A percentile compares a stretch with the other conserved stretches of the same genome.
These are phyloP conservation scores for Asterophora parasitica DNA, from an alignment of 768 basidiomycete genomes.

Conservation along the genomic window DNA sequence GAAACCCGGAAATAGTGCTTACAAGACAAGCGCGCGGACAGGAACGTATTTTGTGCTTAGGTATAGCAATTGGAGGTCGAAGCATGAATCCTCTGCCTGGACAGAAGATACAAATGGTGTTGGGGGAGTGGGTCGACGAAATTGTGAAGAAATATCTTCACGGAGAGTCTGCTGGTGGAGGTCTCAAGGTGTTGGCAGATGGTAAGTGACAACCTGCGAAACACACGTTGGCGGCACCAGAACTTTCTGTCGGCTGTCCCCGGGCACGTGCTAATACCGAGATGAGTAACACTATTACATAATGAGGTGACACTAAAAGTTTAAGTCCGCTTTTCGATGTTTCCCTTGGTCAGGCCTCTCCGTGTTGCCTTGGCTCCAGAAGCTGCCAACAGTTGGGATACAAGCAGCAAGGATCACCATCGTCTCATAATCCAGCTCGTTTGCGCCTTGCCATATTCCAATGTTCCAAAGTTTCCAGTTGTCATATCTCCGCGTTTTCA, in stretches of 20 bases:
- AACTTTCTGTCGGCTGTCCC: constrained; percentile 16
- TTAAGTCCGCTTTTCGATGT: too few species aligned
- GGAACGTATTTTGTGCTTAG: constrained; percentile 58
- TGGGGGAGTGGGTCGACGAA: constrained; percentile 50
- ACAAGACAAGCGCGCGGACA: constrained; percentile 50
- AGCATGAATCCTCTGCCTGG: constrained; percentile 86
- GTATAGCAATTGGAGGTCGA: constrained; percentile 78
- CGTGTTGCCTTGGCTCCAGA: constrained; percentile 26
- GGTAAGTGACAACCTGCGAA: constrained; percentile 21
- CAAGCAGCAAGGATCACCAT: constrained; percentile 26
- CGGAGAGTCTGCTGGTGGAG: constrained; percentile 1
- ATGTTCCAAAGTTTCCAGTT: constrained; percentile 34
- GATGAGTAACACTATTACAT: too few species aligned
- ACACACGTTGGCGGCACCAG: constrained; percentile 14
- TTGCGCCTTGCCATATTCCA: constrained; percentile 32
- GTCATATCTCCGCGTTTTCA: constrained; percentile 24
- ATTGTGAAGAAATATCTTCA: constrained; percentile 47
- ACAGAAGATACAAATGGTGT: constrained; percentile 52
- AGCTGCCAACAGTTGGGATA: constrained; percentile 32
- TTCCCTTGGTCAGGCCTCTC: not conserved
- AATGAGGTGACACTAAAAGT: too few species aligned
- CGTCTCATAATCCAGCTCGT: constrained; percentile 24
- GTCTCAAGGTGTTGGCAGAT: constrained; percentile 7
- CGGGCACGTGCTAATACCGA: constrained; percentile 1
- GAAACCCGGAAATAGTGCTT: constrained; percentile 21